Percentiles rank a stretch among this genome's conserved stretches.
Evolutionary conservation across 495 filamentous ascomycete genomes (phyloP).

Genomic region (Pseudotulostoma volvatum): DNA sequence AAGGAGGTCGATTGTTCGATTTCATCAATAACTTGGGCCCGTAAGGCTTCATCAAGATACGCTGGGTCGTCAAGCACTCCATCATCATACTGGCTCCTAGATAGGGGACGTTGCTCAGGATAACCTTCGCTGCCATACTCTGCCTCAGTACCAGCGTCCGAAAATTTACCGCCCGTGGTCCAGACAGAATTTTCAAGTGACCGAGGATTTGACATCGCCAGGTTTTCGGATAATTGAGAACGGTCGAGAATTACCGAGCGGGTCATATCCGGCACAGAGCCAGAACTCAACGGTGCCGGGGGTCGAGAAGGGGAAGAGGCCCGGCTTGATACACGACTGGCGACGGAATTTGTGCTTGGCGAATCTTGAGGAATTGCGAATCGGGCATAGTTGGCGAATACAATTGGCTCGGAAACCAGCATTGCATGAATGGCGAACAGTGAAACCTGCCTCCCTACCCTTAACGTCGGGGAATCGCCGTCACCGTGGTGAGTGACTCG

Average conservation of each 20-base stretch:
- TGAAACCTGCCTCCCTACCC: constrained; percentile 47
- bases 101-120: constrained; percentile 19
- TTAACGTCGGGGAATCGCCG: constrained; percentile 12
- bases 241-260: constrained; percentile 26
- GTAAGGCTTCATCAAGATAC: constrained; percentile 33
- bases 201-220: neutral
- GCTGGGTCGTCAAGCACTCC: constrained; percentile 29
- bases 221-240: constrained; percentile 1
- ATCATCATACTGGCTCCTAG: constrained; percentile 13
- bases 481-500: constrained; percentile 34
- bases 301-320: constrained; percentile 15
- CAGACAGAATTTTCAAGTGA: constrained; percentile 18
- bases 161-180: constrained; percentile 29
- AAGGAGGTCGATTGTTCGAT: constrained; percentile 11
- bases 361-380: constrained; percentile 48
- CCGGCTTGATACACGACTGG: constrained; percentile 19
- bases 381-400: constrained; percentile 50
- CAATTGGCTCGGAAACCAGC: constrained; percentile 53
- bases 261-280: constrained; percentile 22
- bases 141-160: constrained; percentile 26
- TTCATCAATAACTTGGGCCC: constrained; percentile 28
- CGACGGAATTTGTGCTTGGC: constrained; percentile 31
- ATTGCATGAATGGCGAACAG: constrained; percentile 45
- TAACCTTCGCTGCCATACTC: constrained; percentile 14
- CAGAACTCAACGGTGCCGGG: constrained; percentile 13